Evolutionary conservation across 257 asterid species (phyloP), one percentile per base, ranked within the genome.

Genomic region (Solanum appendiculatum): DNA sequence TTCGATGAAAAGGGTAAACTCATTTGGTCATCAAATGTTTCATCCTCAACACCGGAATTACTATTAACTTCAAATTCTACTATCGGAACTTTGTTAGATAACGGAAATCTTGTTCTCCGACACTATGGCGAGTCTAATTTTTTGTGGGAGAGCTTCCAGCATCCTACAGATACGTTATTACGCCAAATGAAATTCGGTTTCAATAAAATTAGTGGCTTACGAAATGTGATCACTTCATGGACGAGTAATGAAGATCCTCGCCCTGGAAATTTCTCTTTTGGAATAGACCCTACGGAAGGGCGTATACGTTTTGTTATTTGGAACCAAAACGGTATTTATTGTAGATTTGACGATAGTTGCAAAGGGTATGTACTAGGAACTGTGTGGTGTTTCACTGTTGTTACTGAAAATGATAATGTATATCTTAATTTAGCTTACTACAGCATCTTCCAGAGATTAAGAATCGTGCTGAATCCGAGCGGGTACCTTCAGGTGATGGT

Each of bases 11-110:
- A 33, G 4, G 3, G 20, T 4, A 36, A n/a, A 29, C 51, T 10
- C 5, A 85, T 85, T 31, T 88, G 87, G 86, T 88, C 90, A 12
- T 84, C 90, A 5, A 77, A 88, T 63, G n/a, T 85, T 34, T 34
- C 74, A 54, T 42, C 63, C 31, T 54, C 84, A 29, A 13, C 68
- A 13, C 12, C 13, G 33, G 78, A 70, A 34, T 34, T 37, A 34
- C 20, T 18, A 20, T 13, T 83, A 14, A 36, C 63, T 68, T 64
- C 40, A 39, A 84, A 84, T 64, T 85, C 75, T n/a, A 3, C 44
- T 1, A 82, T 44, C 31, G 86, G 86, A 15, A 64, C 36, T 5
- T 23, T 88, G 25, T 42, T 33, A 5, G 90, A 85, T 85, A 6
- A 20, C 7, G 86, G 86, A 7, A 27, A 84, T 40, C 60, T 84